Conservation (phyloP, 805 yeast species). For the Saccharomycopsis capsularis region DNA sequence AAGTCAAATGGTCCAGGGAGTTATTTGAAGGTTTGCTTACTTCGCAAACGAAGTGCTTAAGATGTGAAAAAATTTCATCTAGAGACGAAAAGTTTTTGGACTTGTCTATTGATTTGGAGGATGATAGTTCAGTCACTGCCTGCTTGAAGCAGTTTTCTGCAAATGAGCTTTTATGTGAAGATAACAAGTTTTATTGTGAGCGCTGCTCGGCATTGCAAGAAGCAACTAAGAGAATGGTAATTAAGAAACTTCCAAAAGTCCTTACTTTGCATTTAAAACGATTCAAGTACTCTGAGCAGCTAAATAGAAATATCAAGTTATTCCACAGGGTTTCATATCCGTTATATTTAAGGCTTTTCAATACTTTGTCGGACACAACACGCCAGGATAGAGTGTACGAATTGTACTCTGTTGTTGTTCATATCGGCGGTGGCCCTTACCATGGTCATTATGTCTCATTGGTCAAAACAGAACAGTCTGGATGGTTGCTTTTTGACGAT, state of each 20-base stretch:
- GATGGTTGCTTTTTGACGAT: conserved; percentile 94
- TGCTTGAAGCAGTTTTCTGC: conserved; percentile 78
- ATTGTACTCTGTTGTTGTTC: conserved; percentile 80
- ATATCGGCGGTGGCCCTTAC: conserved; percentile 95
- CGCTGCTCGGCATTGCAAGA: conserved; percentile 86
- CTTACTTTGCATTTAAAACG: conserved; percentile 83
- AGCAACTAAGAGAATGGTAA: conserved; percentile 82
- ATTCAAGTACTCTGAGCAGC: conserved; percentile 82
- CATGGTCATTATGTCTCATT: conserved; percentile 94
- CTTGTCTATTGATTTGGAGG: conserved; percentile 75
- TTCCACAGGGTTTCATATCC: conserved; percentile 85
- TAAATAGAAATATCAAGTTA: conserved; percentile 75
- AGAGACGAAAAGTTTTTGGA: conserved; percentile 85
- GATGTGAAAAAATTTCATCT: conserved; percentile 76
- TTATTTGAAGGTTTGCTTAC: conserved; percentile 81
- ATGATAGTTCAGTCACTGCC: conserved; percentile 65
- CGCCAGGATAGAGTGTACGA: conserved; percentile 57
- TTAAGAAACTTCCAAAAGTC: conserved; percentile 69
- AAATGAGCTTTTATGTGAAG: conserved; percentile 76
- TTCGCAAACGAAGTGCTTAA: conserved; percentile 81
- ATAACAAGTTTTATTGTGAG: conserved; percentile 91
- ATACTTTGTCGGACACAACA: conserved; percentile 48
- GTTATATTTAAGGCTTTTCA: conserved; percentile 57
- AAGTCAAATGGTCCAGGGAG: conserved; percentile 48
- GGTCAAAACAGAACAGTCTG: conserved; percentile 66